These are phyloP conservation scores for Nigrospora sphaerica DNA, from an alignment of 2,329 filamentous ascomycete species.

Conservation along the genomic window DNA sequence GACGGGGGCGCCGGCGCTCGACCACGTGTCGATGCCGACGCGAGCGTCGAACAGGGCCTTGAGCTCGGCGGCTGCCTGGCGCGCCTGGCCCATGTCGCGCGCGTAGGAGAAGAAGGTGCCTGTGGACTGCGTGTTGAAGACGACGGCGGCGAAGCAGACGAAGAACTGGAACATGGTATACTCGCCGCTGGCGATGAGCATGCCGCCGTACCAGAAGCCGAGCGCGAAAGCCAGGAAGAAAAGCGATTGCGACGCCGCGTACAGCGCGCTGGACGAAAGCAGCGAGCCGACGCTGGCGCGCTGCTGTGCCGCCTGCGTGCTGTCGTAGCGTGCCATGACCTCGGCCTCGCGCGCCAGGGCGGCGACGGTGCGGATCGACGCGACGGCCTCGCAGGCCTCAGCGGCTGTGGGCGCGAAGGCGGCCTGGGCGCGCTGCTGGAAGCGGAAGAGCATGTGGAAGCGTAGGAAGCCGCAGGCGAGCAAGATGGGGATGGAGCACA, in stretches of 20 bases:
- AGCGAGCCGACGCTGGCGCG: conserved; percentile 47
- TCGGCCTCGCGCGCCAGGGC: conserved; percentile 59
- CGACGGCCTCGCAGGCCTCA: not conserved
- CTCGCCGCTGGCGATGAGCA: conserved; percentile 61
- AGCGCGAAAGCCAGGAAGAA: conserved; percentile 79
- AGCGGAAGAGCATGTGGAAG: conserved; percentile 75
- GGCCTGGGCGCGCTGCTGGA: conserved; percentile 69
- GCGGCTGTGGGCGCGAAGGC: conserved; percentile 46
- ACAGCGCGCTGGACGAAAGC: conserved; percentile 68
- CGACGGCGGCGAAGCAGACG: conserved; percentile 76
- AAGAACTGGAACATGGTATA: conserved; percentile 85
- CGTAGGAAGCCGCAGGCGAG: conserved; percentile 76
- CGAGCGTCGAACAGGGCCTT: not conserved
- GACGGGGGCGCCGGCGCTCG: not conserved
- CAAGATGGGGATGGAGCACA: conserved; percentile 68
- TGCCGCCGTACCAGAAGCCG: conserved; percentile 89
- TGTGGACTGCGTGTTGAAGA: conserved; percentile 87
- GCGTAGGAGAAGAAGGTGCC: conserved; percentile 85
- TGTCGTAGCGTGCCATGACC: not conserved
- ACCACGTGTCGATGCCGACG: not conserved
- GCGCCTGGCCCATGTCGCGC: conserved; percentile 61
- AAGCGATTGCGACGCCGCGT: conserved; percentile 76
- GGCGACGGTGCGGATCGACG: conserved; percentile 47
- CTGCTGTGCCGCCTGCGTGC: not conserved
- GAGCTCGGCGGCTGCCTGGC: conserved; percentile 32